Evolutionary conservation across 108 stramenopile species (phyloP).

Genomic region (Licmophora abbreviata): DNA sequence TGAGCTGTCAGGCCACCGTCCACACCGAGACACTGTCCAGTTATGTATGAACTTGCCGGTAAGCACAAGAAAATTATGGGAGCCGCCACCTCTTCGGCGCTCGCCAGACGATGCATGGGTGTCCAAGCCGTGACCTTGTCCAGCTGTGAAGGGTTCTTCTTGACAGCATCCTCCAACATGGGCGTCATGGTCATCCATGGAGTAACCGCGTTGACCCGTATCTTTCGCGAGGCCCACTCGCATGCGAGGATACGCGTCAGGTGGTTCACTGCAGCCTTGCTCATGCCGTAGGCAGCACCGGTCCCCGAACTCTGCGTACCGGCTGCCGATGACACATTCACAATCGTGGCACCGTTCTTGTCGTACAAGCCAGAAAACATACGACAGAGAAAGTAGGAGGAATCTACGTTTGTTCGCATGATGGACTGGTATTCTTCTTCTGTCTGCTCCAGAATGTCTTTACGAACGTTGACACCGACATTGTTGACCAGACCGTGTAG

Average conservation of each 20-base stretch:
- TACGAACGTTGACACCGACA: constrained; percentile 82
- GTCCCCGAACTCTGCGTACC: constrained; percentile 72
- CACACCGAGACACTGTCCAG: constrained; percentile 90
- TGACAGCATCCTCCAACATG: constrained; percentile 59
- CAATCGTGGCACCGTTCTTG: constrained; percentile 53
- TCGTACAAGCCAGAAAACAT: constrained; percentile 27
- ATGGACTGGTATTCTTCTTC: constrained; percentile 65
- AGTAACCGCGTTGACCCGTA: constrained; percentile 81
- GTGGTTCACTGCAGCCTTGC: constrained; percentile 84
- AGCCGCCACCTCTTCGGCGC: constrained; percentile 66
- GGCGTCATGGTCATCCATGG: constrained; percentile 90
- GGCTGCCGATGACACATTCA: constrained; percentile 82
- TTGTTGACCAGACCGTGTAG: constrained; percentile 89
- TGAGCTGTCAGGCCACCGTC: constrained; percentile 90
- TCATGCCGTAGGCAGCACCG: constrained; percentile 76
- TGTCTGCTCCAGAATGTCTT: constrained; percentile 63
- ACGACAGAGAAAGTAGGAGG: constrained; percentile 54
- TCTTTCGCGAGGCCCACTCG: constrained; percentile 74
- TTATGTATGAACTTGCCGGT: constrained; percentile 85
- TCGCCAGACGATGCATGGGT: constrained; percentile 57
- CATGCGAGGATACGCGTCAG: constrained; percentile 67
- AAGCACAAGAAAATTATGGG: constrained; percentile 88
- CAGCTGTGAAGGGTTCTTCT: constrained; percentile 36
- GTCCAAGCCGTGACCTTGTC: constrained; percentile 67
- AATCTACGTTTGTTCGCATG: constrained; percentile 70